phyloP scores from a whole-genome alignment of 2,329 filamentous ascomycete species.

The Knufia fluminis region DNA sequence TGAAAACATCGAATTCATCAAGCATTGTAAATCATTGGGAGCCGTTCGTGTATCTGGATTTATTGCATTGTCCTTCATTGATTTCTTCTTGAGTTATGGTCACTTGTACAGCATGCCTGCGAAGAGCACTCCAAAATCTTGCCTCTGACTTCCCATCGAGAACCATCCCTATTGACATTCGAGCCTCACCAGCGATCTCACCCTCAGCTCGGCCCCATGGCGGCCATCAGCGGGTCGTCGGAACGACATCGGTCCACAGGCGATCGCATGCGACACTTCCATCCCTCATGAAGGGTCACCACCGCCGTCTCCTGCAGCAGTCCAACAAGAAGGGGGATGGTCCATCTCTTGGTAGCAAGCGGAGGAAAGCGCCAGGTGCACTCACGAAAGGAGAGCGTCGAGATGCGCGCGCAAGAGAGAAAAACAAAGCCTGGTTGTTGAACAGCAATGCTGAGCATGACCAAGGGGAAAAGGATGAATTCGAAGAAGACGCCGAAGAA shows the following conservation, averaged over 20 bases:
- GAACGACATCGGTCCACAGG: neutral
- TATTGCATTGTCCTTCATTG: constrained; percentile 3
- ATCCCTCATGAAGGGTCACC: constrained; percentile 20
- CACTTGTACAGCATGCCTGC: constrained; percentile 19
- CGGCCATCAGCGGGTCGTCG: neutral
- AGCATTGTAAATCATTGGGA: too few relatives aligned
- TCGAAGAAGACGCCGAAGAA: constrained; percentile 11
- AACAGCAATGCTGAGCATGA: constrained; percentile 4
- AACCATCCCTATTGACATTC: neutral
- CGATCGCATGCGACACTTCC: constrained; percentile 19
- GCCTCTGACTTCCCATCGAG: neutral
- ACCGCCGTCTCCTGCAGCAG: constrained; percentile 13
- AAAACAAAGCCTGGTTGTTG: constrained; percentile 12
- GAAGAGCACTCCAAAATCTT: constrained; percentile 13
- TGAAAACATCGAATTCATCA: neutral
- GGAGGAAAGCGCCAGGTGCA: constrained; percentile 6
- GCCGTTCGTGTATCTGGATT: too few relatives aligned
- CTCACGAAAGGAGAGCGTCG: constrained; percentile 9
- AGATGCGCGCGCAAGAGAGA: constrained; percentile 15
- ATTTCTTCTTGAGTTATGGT: too few relatives aligned
- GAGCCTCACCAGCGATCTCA: neutral
- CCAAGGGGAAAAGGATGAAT: constrained; percentile 8
- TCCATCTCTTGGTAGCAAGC: neutral
- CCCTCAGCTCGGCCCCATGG: neutral
- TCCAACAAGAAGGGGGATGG: constrained; percentile 7